These are phyloP conservation scores for Metarhizium robertsii DNA, from an alignment of 2,329 filamentous ascomycete species.

Conservation along the genomic window DNA sequence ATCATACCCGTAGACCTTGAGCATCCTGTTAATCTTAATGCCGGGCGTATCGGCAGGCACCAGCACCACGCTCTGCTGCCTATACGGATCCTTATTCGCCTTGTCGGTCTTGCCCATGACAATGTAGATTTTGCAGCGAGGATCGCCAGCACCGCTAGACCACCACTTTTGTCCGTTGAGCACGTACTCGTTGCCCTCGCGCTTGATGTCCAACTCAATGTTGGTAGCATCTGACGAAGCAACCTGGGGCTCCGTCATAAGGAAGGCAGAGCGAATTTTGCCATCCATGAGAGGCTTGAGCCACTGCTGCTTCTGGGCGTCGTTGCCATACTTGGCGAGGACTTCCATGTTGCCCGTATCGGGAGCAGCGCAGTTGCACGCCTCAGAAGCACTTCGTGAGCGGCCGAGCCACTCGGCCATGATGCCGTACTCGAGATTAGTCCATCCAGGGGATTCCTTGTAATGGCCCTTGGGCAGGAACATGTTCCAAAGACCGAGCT, in stretches of 20 bases:
- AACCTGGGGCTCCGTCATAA: conserved; percentile 89
- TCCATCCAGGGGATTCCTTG: conserved; percentile 88
- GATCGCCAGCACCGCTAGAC: conserved; percentile 92
- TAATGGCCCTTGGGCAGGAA: conserved; percentile 94
- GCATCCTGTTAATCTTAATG: conserved; percentile 88
- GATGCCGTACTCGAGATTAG: conserved; percentile 91
- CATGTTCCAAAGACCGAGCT: conserved; percentile 94
- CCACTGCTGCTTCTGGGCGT: conserved; percentile 77
- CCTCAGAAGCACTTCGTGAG: conserved; percentile 73
- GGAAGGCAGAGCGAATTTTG: conserved; percentile 78
- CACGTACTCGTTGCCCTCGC: conserved; percentile 80
- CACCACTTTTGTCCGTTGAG: conserved; percentile 99
- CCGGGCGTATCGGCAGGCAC: conserved; percentile 75
- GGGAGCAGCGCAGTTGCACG: conserved; percentile 81
- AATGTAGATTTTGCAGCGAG: conserved; percentile 84
- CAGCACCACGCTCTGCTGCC: conserved; percentile 86
- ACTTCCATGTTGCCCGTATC: conserved; percentile 97
- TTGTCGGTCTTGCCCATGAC: conserved; percentile 92
- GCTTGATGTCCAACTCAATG: conserved; percentile 73
- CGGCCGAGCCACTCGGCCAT: conserved; percentile 96
- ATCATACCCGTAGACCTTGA: conserved; percentile 90
- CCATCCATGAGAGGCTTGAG: conserved; percentile 72
- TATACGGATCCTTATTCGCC: conserved; percentile 66
- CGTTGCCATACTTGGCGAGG: conserved; percentile 81
- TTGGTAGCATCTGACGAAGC: conserved; percentile 90